Evolutionary conservation across 257 asterid species (phyloP).

Genomic region (Nicotiana benthamiana): DNA sequence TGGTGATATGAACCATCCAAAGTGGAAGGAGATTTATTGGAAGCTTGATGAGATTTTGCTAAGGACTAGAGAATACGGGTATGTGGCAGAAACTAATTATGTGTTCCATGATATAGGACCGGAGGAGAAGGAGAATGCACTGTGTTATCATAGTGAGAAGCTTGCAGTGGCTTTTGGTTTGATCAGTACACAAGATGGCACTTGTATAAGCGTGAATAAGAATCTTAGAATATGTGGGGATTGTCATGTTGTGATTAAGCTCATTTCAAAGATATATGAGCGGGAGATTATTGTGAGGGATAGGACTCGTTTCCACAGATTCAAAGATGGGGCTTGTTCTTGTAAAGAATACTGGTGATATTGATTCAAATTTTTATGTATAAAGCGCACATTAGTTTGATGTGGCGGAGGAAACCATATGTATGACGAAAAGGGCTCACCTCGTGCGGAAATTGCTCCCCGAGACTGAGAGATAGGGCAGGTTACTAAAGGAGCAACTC

Average conservation of each 20-base stretch:
- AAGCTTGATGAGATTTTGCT: constrained; percentile 64
- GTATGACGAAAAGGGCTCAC: background rate
- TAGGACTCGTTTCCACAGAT: constrained; percentile 77
- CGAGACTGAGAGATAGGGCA: background rate
- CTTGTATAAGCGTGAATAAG: constrained; percentile 59
- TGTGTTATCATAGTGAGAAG: constrained; percentile 83
- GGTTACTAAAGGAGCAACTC: background rate
- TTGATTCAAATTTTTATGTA: background rate
- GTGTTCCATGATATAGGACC: constrained; percentile 85
- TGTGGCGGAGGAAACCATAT: background rate
- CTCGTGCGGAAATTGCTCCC: background rate
- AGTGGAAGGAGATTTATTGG: constrained; percentile 46
- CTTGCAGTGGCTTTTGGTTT: constrained; percentile 80
- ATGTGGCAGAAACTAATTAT: constrained; percentile 60
- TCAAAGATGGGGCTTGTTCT: constrained; percentile 67
- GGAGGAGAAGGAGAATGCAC: constrained; percentile 88
- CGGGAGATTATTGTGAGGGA: constrained; percentile 82
- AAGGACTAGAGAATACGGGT: constrained; percentile 51
- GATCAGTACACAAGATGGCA: constrained; percentile 44
- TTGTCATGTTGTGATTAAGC: constrained; percentile 81
- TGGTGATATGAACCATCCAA: constrained; percentile 56
- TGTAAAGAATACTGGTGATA: constrained; percentile 80
- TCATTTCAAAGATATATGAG: constrained; percentile 51
- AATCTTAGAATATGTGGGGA: constrained; percentile 95
- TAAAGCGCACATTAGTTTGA: background rate